Evolutionary conservation across 2,329 filamentous ascomycete genomes (phyloP), one percentile per base, ranked within the genome.

Genomic region (Cadophora sp.): DNA sequence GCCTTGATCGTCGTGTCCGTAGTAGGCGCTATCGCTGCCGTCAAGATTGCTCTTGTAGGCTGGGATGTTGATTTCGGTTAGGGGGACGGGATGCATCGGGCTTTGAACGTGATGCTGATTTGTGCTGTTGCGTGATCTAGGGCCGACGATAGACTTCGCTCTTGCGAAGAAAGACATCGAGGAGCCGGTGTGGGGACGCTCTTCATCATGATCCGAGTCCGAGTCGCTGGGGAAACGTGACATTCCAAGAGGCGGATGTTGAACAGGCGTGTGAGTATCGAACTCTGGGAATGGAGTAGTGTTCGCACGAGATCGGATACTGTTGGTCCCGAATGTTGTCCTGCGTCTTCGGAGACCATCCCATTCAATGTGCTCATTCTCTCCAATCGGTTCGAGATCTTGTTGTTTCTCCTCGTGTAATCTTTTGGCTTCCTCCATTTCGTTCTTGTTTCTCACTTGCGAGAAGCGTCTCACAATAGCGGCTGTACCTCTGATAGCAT

Each of bases 401-500:
- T 85, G 83, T 75, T 87, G 81, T 77, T 90, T 92, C 76, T 98
- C 95, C 74, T 94, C 90, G 68, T 91, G 90, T 67, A 97, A 84
- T 37, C 92, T 89, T 73, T 87, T 91, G 24, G 91, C 87, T 79
- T 98, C 96, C 55, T 92, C 88, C 8, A 89, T 84, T 78, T 98
- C 93, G 83, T 91, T 91, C 77, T 91, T 91, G 69, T 91, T 87
- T 69, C 96, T 87, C 0, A 90, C 86, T 12, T 85, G 85, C 0
- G 94, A 97, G 61, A 99, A 85, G 16, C 92, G 89, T 70, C 96
- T 89, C 64, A 99, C 86, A 68, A 99, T 93, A 58, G 94, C 93
- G 7, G 93, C 94, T 19, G 95, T 85, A 69, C 95, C 96, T 73
- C 96, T 92, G 76, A 99, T 97, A 11, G 96, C 94, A 79, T 99